Evolutionary conservation across 2,329 filamentous ascomycete species (phyloP).

Genomic region (Trichoderma sp.): DNA sequence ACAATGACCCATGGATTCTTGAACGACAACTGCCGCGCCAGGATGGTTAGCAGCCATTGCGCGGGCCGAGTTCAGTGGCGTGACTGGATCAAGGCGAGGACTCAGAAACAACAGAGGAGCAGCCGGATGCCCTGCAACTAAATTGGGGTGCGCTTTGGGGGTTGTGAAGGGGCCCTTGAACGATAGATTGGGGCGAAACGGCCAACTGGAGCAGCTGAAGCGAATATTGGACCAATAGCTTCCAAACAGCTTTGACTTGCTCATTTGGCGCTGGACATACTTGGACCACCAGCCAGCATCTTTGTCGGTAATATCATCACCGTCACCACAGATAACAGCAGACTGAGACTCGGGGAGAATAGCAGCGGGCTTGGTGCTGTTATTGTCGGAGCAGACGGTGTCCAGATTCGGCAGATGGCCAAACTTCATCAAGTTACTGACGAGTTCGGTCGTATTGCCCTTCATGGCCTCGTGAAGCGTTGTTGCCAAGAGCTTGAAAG

Average conservation of each 20-base stretch:
- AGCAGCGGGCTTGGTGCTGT: not conserved
- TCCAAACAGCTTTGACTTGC: not conserved
- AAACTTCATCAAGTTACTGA: not conserved
- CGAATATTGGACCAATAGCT: not conserved
- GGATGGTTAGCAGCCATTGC: not conserved
- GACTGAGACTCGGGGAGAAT: not conserved
- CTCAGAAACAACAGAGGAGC: not conserved
- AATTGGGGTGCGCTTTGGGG: not conserved
- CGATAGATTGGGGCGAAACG: not conserved
- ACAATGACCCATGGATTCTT: constrained; percentile 4
- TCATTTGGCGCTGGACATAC: not conserved
- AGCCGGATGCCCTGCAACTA: not conserved
- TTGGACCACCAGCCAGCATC: not conserved
- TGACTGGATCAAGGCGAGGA: not conserved
- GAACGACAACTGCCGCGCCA: not conserved
- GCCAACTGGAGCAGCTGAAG: not conserved
- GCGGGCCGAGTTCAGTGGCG: not conserved
- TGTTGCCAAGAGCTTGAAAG: not conserved
- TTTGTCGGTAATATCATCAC: not conserved
- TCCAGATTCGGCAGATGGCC: not conserved
- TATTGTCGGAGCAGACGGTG: not conserved
- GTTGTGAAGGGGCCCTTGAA: constrained; percentile 6
- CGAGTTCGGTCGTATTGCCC: not conserved
- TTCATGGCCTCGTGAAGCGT: not conserved
- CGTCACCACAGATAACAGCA: not conserved